These are phyloP conservation scores for Hypoxylon sp. DNA, from an alignment of 2,329 filamentous ascomycete genomes.

Conservation along the genomic window DNA sequence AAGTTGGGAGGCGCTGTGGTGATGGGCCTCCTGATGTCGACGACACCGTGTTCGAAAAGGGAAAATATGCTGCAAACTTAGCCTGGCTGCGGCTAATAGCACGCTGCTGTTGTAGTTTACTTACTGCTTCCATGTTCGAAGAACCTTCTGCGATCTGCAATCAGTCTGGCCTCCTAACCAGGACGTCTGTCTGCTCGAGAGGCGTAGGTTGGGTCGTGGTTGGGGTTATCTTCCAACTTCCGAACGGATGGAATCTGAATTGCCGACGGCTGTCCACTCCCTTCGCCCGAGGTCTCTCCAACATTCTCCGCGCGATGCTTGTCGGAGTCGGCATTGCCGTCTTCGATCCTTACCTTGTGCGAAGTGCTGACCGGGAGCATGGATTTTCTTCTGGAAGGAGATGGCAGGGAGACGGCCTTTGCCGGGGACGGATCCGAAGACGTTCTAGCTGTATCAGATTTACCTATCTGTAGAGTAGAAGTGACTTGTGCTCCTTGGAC, in stretches of 20 bases:
- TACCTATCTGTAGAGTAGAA: conserved; percentile 6
- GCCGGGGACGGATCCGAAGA: conserved; percentile 26
- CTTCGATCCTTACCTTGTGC: neutral
- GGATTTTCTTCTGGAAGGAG: conserved; percentile 4
- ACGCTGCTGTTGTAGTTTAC: conserved; percentile 6
- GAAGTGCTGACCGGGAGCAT: conserved; percentile 26
- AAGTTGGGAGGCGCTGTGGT: conserved; percentile 11
- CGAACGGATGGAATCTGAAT: neutral
- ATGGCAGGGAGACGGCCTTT: conserved; percentile 16
- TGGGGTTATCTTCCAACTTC: neutral
- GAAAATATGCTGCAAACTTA: conserved; percentile 27
- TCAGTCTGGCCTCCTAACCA: conserved; percentile 42
- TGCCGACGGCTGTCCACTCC: neutral
- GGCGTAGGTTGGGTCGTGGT: conserved; percentile 2
- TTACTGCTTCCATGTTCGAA: conserved; percentile 45
- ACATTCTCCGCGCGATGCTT: neutral
- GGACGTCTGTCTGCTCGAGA: conserved; percentile 27
- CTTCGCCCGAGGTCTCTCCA: neutral
- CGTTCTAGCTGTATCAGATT: neutral
- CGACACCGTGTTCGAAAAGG: conserved; percentile 12
- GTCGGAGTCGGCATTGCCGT: neutral
- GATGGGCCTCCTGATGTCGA: conserved; percentile 12
- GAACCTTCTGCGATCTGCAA: conserved; percentile 45
- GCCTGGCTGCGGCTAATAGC: neutral
- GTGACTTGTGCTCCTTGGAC: conserved; percentile 3